Conservation (phyloP, 2,329 filamentous ascomycete species). For the Cladosporium sp. region DNA sequence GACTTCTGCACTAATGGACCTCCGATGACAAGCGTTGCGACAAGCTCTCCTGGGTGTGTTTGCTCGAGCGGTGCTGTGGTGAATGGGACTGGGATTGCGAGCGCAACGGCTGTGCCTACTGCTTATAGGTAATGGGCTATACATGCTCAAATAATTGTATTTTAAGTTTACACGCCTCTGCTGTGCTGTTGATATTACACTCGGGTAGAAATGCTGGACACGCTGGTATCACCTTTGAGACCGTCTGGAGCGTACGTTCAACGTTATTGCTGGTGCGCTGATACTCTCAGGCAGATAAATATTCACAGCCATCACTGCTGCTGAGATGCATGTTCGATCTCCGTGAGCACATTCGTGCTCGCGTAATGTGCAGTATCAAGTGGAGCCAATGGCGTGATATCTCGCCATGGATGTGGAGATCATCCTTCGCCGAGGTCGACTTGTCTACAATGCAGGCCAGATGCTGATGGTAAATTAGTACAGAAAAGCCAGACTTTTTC, state of each 20-base stretch:
- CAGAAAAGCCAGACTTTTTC: background rate
- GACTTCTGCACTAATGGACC: slow-evolving; percentile 37
- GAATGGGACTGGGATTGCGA: slow-evolving; percentile 6
- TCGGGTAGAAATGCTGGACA: background rate
- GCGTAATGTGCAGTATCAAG: background rate
- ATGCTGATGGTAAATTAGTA: background rate
- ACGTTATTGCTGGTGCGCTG: background rate
- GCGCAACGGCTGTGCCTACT: slow-evolving; percentile 14
- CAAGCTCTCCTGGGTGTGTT: slow-evolving; percentile 33
- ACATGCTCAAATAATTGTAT: background rate
- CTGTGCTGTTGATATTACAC: background rate
- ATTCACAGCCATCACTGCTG: background rate
- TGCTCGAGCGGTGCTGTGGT: slow-evolving; percentile 22
- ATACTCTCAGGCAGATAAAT: background rate
- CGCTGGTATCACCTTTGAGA: background rate
- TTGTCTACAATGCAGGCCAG: background rate
- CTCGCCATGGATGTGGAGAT: background rate
- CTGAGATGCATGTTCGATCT: background rate
- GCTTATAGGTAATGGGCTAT: background rate
- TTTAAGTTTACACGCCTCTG: background rate
- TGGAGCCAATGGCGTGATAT: background rate
- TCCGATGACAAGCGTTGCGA: slow-evolving; percentile 33
- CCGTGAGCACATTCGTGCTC: background rate
- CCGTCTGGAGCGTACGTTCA: background rate
- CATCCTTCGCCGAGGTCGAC: background rate